Conservation (phyloP, 2,329 filamentous ascomycete species). For the Furcasterigmium furcatum region DNA sequence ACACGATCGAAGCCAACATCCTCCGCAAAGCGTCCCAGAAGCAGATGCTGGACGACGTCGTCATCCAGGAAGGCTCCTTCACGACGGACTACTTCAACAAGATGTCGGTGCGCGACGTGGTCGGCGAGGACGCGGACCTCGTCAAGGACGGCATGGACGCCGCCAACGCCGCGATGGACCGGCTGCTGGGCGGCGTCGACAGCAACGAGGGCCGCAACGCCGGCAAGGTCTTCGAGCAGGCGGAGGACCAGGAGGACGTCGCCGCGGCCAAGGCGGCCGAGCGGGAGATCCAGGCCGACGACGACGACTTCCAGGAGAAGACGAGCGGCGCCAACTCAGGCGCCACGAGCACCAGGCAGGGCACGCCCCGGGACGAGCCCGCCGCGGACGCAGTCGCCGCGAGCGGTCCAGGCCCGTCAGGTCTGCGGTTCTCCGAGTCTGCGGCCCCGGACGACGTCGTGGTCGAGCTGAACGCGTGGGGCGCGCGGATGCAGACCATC, state of each 20-base stretch:
- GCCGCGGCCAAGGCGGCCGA: slow-evolving; percentile 83
- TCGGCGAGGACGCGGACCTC: slow-evolving; percentile 55
- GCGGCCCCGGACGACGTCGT: slow-evolving; percentile 30
- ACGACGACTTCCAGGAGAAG: slow-evolving; percentile 78
- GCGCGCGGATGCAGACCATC: slow-evolving; percentile 55
- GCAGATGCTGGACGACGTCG: slow-evolving; percentile 94
- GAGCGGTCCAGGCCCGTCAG: slow-evolving; percentile 23
- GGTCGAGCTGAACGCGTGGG: slow-evolving; percentile 57
- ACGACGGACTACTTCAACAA: slow-evolving; percentile 95
- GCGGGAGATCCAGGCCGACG: slow-evolving; percentile 83
- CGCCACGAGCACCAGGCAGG: slow-evolving; percentile 46
- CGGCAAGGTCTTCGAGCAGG: slow-evolving; percentile 76
- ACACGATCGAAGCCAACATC: slow-evolving; percentile 98
- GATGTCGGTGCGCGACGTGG: slow-evolving; percentile 66
- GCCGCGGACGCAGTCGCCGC: slow-evolving; percentile 20
- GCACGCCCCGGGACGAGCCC: slow-evolving; percentile 42
- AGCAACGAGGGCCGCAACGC: slow-evolving; percentile 60
- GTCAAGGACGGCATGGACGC: slow-evolving; percentile 65
- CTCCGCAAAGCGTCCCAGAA: slow-evolving; percentile 96
- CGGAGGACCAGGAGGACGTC: slow-evolving; percentile 90
- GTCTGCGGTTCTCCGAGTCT: slow-evolving; percentile 32
- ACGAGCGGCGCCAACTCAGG: slow-evolving; percentile 41
- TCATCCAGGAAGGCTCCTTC: slow-evolving; percentile 97
- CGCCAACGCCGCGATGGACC: slow-evolving; percentile 79
- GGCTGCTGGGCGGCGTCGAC: slow-evolving; percentile 68